Percentiles rank a stretch among this genome's conserved stretches.
These are phyloP conservation scores for Talaromyces trachyspermus DNA, from an alignment of 495 filamentous ascomycete genomes.

Conservation along the genomic window DNA sequence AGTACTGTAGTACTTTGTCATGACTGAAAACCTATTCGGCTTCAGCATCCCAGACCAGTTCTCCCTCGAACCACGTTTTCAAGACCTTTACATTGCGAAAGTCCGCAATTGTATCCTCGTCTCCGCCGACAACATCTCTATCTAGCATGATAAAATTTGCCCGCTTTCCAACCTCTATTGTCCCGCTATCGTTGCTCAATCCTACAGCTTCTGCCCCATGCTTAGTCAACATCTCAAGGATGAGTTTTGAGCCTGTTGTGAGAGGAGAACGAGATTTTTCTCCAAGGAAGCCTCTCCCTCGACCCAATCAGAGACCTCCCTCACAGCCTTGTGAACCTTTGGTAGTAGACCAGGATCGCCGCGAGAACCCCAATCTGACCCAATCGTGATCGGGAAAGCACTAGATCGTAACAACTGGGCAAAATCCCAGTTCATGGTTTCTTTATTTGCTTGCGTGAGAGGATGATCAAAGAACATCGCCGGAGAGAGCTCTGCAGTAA, in stretches of 20 bases:
- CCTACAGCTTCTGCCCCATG: slow-evolving; percentile 1
- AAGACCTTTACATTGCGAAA: slow-evolving; percentile 5
- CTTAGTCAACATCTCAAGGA: slow-evolving; percentile 6
- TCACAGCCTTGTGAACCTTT: slow-evolving; percentile 1
- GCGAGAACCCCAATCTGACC: slow-evolving; percentile 5
- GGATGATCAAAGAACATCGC: slow-evolving; percentile 7
- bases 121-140: background rate
- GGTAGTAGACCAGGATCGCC: slow-evolving; percentile 1
- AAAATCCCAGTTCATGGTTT: slow-evolving; percentile 7
- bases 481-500: slow-evolving; percentile 4
- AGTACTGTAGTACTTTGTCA: too few species aligned
- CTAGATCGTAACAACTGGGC: background rate
- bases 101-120: slow-evolving; percentile 4
- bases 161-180: slow-evolving; percentile 4
- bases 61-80: slow-evolving; percentile 5
- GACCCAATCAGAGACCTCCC: background rate
- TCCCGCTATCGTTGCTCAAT: background rate
- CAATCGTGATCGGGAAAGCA: background rate
- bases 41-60: slow-evolving; percentile 4
- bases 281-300: background rate
- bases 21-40: background rate
- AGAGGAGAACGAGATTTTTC: background rate
- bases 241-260: background rate
- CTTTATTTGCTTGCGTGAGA: slow-evolving; percentile 1
- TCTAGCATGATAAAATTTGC: slow-evolving; percentile 7